Evolutionary conservation across 345 rosid genomes (phyloP), one percentile per base, ranked within the genome.

Genomic region (Nephelium lappaceum): DNA sequence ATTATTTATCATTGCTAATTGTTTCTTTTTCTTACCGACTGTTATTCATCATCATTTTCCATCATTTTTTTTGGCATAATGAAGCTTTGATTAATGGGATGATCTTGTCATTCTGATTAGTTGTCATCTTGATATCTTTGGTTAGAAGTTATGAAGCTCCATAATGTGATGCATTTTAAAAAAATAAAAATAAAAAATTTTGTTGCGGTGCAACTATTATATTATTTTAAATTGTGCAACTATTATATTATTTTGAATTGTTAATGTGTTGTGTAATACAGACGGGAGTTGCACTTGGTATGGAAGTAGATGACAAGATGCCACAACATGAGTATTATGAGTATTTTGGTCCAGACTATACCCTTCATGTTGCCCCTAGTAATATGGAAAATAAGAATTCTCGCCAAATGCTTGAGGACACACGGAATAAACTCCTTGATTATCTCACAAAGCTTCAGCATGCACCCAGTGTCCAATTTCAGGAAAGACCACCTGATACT

Each of bases 391-490:
- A 90, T 49, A 88, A 90, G 83, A 90, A 90, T 81, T 86, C 97
- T 2, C 91, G 86, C 23, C 94, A 83, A 69, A 74, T 87, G 77
- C 93, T 96, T 38, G 98, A 96, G 62, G 97, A 93, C 9, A 96
- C 94, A 86, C 89, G 90, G 60, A 83, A 80, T 31, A 91, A 91
- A 84, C 94, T 96, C 79, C 97, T 96, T 39, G 97, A 93, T 6
- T 80, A 96, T 86, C 97, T 96, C 80, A 89, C 98, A 63, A 96
- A 76, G 85, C 95, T 96, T 81, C 95, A 87, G 86, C 99, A 96
- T 91, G 98, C 99, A 72, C 98, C 99, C 67, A 93, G 99, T 84
- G 93, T 94, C 41, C 98, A 84, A 68, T 96, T 96, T 84, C 97
- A 90, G 82, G 99, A 94, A 85, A 88, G 95, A 74, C 92, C 87